Percentiles rank a stretch among this genome's conserved stretches.
Evolutionary conservation across 768 basidiomycete species (phyloP).

Genomic region (Leccinum obscurum): DNA sequence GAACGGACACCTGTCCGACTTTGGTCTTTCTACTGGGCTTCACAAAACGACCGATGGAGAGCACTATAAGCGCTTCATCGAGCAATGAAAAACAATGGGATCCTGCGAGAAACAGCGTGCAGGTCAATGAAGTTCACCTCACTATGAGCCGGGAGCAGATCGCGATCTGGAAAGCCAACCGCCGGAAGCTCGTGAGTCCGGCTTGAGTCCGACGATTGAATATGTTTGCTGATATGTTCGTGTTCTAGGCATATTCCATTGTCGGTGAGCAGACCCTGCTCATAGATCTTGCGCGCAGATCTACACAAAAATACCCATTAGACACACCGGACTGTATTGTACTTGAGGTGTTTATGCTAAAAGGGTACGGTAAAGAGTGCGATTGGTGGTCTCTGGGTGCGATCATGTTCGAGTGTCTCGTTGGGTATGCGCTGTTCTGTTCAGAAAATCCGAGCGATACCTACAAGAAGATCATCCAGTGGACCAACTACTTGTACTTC

Average conservation of each 20-base stretch:
- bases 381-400: constrained; percentile 99
- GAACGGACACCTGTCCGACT: constrained; percentile 96
- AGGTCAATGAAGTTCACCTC: constrained; percentile 95
- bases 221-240: constrained; percentile 7
- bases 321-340: constrained; percentile 69
- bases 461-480: constrained; percentile 97
- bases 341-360: constrained; percentile 95
- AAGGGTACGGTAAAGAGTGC: constrained; percentile 98
- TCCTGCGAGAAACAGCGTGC: constrained; percentile 87
- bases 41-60: constrained; percentile 95
- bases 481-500: constrained; percentile 88
- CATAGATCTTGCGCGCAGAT: neutral
- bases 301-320: constrained; percentile 16
- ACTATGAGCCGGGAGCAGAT: constrained; percentile 98
- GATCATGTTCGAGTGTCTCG: constrained; percentile 98
- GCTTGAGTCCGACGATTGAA: too few relatives aligned
- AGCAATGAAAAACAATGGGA: constrained; percentile 63
- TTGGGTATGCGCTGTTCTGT: constrained; percentile 98
- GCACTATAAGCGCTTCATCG: constrained; percentile 89
- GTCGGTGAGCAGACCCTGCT: constrained; percentile 41
- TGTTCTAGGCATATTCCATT: constrained; percentile 85
- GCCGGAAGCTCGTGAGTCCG: constrained; percentile 79
- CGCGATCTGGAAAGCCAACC: constrained; percentile 98
- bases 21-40: constrained; percentile 95
- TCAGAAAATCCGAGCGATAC: constrained; percentile 96